phyloP scores from a whole-genome alignment of 2,329 filamentous ascomycete species.

The Pseudocercospora vitis region DNA sequence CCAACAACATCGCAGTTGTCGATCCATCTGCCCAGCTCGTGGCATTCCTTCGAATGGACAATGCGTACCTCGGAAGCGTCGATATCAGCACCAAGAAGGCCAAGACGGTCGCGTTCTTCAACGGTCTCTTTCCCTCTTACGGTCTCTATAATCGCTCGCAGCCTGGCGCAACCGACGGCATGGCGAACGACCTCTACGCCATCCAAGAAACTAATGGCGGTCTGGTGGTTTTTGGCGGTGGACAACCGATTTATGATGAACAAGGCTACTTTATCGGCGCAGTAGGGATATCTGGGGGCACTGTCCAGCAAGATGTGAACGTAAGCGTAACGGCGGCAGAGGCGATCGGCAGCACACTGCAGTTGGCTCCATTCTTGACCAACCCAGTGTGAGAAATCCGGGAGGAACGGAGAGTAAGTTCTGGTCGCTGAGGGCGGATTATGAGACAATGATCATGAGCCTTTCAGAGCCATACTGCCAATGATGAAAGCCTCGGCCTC shows the following conservation, averaged over 20 bases:
- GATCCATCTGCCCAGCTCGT: constrained; percentile 33
- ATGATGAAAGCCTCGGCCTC: constrained; percentile 70
- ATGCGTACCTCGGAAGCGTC: constrained; percentile 32
- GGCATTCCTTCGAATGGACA: constrained; percentile 37
- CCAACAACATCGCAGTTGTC: constrained; percentile 34
- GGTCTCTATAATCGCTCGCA: constrained; percentile 29
- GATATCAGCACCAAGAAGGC: constrained; percentile 37
- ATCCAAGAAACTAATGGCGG: constrained; percentile 35
- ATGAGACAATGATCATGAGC: constrained; percentile 45
- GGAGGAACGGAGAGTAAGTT: background rate
- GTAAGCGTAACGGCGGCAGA: constrained; percentile 12
- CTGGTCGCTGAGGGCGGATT: background rate
- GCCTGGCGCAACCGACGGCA: constrained; percentile 27
- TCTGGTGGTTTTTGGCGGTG: constrained; percentile 34
- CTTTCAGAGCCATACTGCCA: constrained; percentile 76
- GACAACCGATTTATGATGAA: constrained; percentile 31
- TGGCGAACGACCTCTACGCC: constrained; percentile 24
- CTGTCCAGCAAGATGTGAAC: constrained; percentile 30
- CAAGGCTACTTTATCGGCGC: constrained; percentile 33
- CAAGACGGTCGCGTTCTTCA: constrained; percentile 34
- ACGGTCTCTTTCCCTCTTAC: constrained; percentile 32
- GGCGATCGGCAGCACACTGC: constrained; percentile 6
- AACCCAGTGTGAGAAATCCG: background rate
- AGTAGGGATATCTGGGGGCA: constrained; percentile 34
- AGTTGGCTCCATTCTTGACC: background rate